Evolutionary conservation across 345 rosid species (phyloP).

Genomic region (Lumnitzera littorea): DNA sequence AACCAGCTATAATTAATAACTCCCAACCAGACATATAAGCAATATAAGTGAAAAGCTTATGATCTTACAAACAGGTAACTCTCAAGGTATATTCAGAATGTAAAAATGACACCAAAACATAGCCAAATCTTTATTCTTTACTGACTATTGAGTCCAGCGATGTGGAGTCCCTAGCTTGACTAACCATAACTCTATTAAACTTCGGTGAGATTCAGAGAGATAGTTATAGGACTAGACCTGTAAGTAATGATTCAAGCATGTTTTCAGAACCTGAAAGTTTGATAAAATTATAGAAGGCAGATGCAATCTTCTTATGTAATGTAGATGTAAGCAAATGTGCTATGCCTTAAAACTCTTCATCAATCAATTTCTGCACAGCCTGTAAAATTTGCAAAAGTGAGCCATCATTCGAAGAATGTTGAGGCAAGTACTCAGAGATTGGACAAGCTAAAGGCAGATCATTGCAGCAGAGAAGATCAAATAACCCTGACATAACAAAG

Average conservation of each 20-base stretch:
- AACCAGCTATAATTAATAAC: too few relatives aligned
- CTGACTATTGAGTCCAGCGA: neutral
- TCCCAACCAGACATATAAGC: too few relatives aligned
- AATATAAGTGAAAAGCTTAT: too few relatives aligned
- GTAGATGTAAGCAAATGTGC: slow-evolving; percentile 83
- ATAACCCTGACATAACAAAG: too few relatives aligned
- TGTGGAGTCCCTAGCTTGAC: neutral
- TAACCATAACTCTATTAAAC: neutral
- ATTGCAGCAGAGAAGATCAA: too few relatives aligned
- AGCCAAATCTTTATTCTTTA: too few relatives aligned
- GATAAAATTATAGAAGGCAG: slow-evolving; percentile 87
- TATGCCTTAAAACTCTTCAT: slow-evolving; percentile 91
- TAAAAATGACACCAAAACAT: too few relatives aligned
- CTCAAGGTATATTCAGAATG: too few relatives aligned
- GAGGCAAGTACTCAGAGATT: neutral
- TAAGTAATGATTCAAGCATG: slow-evolving; percentile 74
- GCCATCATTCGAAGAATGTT: neutral
- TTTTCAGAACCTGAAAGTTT: slow-evolving; percentile 85
- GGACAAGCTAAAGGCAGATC: too few relatives aligned
- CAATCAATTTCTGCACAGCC: slow-evolving; percentile 89
- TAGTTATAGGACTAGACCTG: slow-evolving; percentile 44
- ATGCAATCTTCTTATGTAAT: slow-evolving; percentile 82
- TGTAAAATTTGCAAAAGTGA: slow-evolving; percentile 22
- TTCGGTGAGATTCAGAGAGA: neutral
- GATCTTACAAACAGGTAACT: too few relatives aligned